A percentile compares a stretch with the other conserved stretches of the same genome.
phyloP scores from a whole-genome alignment of 2,329 filamentous ascomycete genomes.

The Ceratocystis harringtonii region DNA sequence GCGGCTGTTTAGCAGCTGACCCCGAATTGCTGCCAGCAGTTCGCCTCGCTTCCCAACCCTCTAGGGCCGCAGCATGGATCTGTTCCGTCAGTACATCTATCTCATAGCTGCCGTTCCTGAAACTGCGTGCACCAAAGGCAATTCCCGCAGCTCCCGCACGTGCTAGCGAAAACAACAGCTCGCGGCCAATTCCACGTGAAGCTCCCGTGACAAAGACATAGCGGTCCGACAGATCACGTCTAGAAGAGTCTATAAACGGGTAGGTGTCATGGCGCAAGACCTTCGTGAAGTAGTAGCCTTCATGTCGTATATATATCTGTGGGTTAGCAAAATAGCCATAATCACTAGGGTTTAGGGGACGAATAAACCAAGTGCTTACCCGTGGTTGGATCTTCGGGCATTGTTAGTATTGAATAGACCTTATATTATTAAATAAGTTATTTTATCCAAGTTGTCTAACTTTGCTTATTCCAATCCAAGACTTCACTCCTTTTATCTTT shows the following conservation, averaged over 20 bases:
- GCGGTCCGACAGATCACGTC: conserved; percentile 27
- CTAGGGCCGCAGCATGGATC: not conserved
- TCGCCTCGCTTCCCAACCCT: not conserved
- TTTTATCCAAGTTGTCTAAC: too few relatives aligned
- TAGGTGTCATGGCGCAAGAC: conserved; percentile 37
- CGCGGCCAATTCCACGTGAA: conserved; percentile 38
- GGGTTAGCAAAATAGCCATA: not conserved
- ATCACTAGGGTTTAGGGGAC: not conserved
- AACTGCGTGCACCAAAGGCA: conserved; percentile 37
- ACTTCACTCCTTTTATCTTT: too few relatives aligned
- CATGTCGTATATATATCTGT: not conserved
- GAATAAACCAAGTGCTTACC: not conserved
- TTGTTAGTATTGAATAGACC: too few relatives aligned
- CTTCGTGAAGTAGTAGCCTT: conserved; percentile 21
- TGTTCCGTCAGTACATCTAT: conserved; percentile 12
- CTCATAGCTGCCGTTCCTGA: conserved; percentile 23
- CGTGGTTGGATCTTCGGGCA: conserved; percentile 7
- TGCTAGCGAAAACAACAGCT: conserved; percentile 41
- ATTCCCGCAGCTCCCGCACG: conserved; percentile 37
- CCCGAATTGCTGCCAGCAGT: conserved; percentile 21
- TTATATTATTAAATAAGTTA: too few relatives aligned
- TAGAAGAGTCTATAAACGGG: conserved; percentile 31
- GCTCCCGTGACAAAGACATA: conserved; percentile 39
- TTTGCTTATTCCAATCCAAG: too few relatives aligned
- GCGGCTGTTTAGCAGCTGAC: conserved; percentile 20